Evolutionary conservation across 2,329 filamentous ascomycete genomes (phyloP).

Genomic region (Ascochyta viciae-villosae): DNA sequence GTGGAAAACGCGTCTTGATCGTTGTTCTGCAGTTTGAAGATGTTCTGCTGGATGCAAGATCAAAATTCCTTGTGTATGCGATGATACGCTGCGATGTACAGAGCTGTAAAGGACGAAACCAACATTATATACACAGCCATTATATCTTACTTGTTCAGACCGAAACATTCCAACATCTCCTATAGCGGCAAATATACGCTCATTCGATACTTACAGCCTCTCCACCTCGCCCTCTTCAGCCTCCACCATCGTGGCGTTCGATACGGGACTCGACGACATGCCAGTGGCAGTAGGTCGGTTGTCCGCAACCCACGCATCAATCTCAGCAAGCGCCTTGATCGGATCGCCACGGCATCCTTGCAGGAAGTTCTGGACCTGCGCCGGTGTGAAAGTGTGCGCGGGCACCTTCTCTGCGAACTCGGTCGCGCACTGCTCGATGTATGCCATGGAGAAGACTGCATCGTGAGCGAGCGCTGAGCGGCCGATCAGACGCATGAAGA

Average conservation of each 20-base stretch:
- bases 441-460: constrained; percentile 22
- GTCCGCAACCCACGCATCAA: constrained; percentile 31
- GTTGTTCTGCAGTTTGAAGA: too few relatives aligned
- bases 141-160: neutral
- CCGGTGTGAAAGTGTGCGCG: constrained; percentile 37
- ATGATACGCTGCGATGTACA: neutral
- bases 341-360: constrained; percentile 39
- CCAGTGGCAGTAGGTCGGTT: constrained; percentile 7
- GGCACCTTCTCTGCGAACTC: constrained; percentile 40
- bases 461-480: constrained; percentile 29
- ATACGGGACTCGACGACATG: constrained; percentile 8
- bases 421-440: constrained; percentile 32
- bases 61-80: neutral
- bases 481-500: constrained; percentile 43
- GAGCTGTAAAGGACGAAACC: neutral
- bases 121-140: neutral
- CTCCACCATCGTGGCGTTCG: constrained; percentile 17
- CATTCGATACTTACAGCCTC: neutral
- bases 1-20: too few relatives aligned
- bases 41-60: neutral
- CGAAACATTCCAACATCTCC: neutral
- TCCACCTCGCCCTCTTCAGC: constrained; percentile 9
- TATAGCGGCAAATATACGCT: too few relatives aligned
- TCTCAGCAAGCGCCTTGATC: constrained; percentile 24
- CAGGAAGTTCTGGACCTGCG: constrained; percentile 43